Base-by-base conservation (phyloP, 192 early-diverging fungal genomes). In the Dissophora globulifera region DNA sequence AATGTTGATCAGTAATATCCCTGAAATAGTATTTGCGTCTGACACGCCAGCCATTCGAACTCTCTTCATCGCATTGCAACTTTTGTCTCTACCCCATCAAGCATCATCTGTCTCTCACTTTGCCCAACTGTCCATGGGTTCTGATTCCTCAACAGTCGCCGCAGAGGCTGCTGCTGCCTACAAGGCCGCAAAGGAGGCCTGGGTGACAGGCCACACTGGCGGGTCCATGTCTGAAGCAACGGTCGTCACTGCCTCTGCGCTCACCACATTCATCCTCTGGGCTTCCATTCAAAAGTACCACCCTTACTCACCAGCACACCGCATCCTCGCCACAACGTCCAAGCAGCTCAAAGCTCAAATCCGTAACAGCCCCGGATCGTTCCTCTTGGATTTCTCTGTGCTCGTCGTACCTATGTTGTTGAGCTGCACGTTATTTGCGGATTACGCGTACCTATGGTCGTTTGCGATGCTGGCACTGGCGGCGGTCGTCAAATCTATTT, bases 131-230 rank as follows among this genome's bases (percentile, higher is more conserved):
- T 46, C 27, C 27, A 66, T 66, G 63, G 52, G 43, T 19, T 47
- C 43, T 30, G 45, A 66, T 47, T 60, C 46, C 32, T 48, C 58
- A 32, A 17, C 58, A 49, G 53, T 43, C 2, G 62, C 32, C 26
- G 42, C 46, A 49, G 52, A 57, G 30, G 69, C 46, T 50, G 52
- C 69, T 32, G 69, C 69, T 6, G 62, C 62, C n/a, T 88, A 88
- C 55, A 86, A 84, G 50, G 51, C 55, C 20, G 85, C 69, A 20
- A 84, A 88, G 68, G 87, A 87, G 50, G 69, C 79, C 30, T 87
- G 84, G 81, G 87, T 88, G 1, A 79, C 85, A 3, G 79, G 82
- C 23, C 81, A 82, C 48, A 69, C 63, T 23, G 87, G 87, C n/a
- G 85, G 85, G 0, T 79, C 82, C 16, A 72, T 84, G 53, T 43